Conservation (phyloP, 495 filamentous ascomycete species). For the Tuber magnatum region DNA sequence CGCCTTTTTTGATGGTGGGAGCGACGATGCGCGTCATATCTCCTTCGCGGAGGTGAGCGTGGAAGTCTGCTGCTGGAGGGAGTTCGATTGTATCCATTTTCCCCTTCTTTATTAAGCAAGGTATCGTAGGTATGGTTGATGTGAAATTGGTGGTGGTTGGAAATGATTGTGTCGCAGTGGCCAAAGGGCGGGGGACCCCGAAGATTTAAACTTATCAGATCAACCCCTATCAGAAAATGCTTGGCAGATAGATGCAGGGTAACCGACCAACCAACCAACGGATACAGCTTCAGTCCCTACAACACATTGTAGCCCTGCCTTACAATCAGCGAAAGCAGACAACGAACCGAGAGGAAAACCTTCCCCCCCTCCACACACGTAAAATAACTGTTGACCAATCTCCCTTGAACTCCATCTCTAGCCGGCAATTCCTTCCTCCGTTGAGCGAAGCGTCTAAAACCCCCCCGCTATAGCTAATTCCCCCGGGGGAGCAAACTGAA, state of each 20-base stretch:
- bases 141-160: not conserved
- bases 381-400: not conserved
- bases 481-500: not conserved
- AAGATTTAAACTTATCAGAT: not conserved
- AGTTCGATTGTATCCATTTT: slow-evolving; percentile 48
- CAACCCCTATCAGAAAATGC: not conserved
- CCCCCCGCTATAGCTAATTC: not conserved
- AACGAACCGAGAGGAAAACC: not conserved
- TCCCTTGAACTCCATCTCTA: not conserved
- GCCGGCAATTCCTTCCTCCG: not conserved
- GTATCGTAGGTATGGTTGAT: not conserved
- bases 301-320: not conserved
- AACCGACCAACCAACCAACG: not conserved
- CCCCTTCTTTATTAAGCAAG: not conserved
- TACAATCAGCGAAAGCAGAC: not conserved
- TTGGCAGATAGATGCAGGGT: not conserved
- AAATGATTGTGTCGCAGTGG: not conserved
- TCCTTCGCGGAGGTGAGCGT: slow-evolving; percentile 70
- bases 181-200: not conserved
- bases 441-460: not conserved
- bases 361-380: not conserved
- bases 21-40: slow-evolving; percentile 76
- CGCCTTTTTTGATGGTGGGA: slow-evolving; percentile 63
- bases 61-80: slow-evolving; percentile 65
- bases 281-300: not conserved